phyloP scores from a whole-genome alignment of 2,329 filamentous ascomycete genomes.

The Xylariaceae sp. region DNA sequence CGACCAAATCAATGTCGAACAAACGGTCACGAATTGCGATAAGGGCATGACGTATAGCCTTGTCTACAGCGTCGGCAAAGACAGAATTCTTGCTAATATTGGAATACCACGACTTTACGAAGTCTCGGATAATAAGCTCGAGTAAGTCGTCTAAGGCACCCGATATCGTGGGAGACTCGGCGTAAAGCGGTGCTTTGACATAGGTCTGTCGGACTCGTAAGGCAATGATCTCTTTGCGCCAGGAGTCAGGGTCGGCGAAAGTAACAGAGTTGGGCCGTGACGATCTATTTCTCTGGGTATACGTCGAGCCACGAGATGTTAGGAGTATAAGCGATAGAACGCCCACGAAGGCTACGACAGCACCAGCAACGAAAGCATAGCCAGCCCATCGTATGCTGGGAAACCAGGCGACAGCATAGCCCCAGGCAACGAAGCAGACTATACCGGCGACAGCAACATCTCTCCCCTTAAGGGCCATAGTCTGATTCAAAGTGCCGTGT shows the following conservation, averaged over 20 bases:
- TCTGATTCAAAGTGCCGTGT: constrained; percentile 42
- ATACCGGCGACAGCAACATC: constrained; percentile 72
- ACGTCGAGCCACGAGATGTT: constrained; percentile 60
- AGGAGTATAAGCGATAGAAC: constrained; percentile 65
- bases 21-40: constrained; percentile 74
- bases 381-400: constrained; percentile 83
- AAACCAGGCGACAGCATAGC: constrained; percentile 80
- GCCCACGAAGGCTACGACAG: constrained; percentile 59
- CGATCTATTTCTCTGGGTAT: constrained; percentile 47
- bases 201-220: constrained; percentile 72
- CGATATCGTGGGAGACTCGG: constrained; percentile 77
- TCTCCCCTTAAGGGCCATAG: constrained; percentile 75
- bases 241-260: constrained; percentile 68
- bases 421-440: constrained; percentile 84
- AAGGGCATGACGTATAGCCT: constrained; percentile 74
- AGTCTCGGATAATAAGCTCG: constrained; percentile 78
- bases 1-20: constrained; percentile 79
- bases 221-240: constrained; percentile 72
- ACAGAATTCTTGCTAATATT: constrained; percentile 80
- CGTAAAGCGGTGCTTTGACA: constrained; percentile 71
- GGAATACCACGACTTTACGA: constrained; percentile 86
- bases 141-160: constrained; percentile 80
- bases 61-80: constrained; percentile 88
- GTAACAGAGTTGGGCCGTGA: constrained; percentile 54
- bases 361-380: constrained; percentile 80